Evolutionary conservation across 495 filamentous ascomycete species (phyloP), one percentile per base, ranked within the genome.

Genomic region (Aspergillus hancockii): DNA sequence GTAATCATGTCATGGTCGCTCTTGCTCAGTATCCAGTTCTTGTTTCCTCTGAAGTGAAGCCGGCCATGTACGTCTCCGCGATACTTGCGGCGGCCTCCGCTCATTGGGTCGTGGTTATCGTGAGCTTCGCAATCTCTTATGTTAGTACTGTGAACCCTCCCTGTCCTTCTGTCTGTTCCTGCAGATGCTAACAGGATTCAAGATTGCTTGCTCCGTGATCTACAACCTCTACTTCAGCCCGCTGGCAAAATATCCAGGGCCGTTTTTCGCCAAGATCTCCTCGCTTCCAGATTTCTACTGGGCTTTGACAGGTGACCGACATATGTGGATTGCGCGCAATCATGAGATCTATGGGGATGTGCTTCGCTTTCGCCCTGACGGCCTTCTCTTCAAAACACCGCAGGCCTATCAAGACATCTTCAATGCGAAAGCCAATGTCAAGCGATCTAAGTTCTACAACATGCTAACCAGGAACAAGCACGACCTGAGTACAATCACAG

Each of bases 371-470:
- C 45, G 53, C n/a, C 58, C 58, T 1, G 52, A 61, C 16, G 52
- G 52, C 0, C 45, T 61, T 6, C 32, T 56, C 5, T 61, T 61
- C 34, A 49, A 49, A 34, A 56, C 52, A 4, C 47, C 52, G 18
- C 30, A 43, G 46, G 52, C 52, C 7, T 55, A 61, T 34, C 38
- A 51, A 2, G 52, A 55, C 32, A 61, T 52, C 34, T 61, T 55
- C 34, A 55, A 51, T 23, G 41, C 13, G 32, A 61, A 55, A 34
- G 58, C 46, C 36, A 61, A 61, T 18, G 52, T 56, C 46, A 61
- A 56, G n/a, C 45, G 58, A 31, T 60, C 58, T 9, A 5, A 43
- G 34, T 56, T 56, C 9, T 61, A 56, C 36, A 53, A 61, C 45
- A 61, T 55, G 34, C 41, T 61, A 31, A 52, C 52, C n/a, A 45